Conservation (phyloP, 2,329 filamentous ascomycete genomes). For the Aspergillus glaucus region DNA sequence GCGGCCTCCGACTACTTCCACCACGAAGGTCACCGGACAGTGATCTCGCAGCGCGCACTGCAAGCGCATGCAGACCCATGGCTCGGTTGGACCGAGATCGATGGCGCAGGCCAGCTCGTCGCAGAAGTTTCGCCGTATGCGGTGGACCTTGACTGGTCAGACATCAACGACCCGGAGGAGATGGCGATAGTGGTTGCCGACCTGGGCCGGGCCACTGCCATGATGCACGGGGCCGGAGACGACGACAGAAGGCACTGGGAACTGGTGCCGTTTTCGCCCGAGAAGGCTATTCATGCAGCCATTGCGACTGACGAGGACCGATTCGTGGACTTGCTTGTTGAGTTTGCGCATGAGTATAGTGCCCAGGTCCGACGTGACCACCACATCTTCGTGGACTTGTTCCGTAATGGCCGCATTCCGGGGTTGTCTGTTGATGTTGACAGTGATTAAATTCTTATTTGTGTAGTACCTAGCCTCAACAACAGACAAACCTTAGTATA, state of each 20-base stretch:
- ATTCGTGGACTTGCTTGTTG: slow-evolving; percentile 5
- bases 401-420: slow-evolving; percentile 10
- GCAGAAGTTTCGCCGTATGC: slow-evolving; percentile 16
- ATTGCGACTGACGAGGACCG: slow-evolving; percentile 6
- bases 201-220: slow-evolving; percentile 12
- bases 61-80: slow-evolving; percentile 13
- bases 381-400: slow-evolving; percentile 13
- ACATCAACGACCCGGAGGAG: slow-evolving; percentile 11
- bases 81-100: slow-evolving; percentile 16
- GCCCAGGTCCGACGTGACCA: slow-evolving; percentile 7
- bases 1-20: slow-evolving; percentile 8
- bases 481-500: too few relatives aligned
- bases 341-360: slow-evolving; percentile 13
- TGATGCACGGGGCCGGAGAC: slow-evolving; percentile 14
- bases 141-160: slow-evolving; percentile 14
- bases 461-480: too few relatives aligned
- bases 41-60: slow-evolving; percentile 14
- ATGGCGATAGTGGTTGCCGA: slow-evolving; percentile 10
- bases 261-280: slow-evolving; percentile 13
- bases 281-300: slow-evolving; percentile 8
- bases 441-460: too few relatives aligned
- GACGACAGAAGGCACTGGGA: slow-evolving; percentile 10
- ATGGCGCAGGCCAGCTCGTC: slow-evolving; percentile 14
- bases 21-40: slow-evolving; percentile 13
- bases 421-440: background rate